Evolutionary conservation across 768 basidiomycete genomes (phyloP).

Genomic region (Russula lepida): DNA sequence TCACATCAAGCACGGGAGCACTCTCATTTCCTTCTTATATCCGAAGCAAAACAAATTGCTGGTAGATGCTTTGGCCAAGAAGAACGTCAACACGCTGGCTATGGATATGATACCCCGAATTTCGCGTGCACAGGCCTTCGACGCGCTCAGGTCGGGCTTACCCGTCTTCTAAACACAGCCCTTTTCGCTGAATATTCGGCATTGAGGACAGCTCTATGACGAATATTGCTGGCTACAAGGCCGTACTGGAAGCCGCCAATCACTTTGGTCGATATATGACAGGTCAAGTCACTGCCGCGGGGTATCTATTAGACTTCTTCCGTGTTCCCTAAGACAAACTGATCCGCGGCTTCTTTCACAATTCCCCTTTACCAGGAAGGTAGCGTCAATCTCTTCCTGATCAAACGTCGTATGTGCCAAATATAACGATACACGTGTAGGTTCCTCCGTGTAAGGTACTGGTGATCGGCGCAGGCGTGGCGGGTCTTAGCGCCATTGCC

Average conservation of each 20-base stretch:
- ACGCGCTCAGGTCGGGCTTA: constrained; percentile 61
- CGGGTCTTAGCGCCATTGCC: constrained; percentile 80
- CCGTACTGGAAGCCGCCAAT: constrained; percentile 83
- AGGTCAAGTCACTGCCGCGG: constrained; percentile 86
- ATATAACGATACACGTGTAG: constrained; percentile 30
- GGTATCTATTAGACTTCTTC: constrained; percentile 40
- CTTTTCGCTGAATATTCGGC: not conserved
- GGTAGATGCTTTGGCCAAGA: constrained; percentile 59
- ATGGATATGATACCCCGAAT: constrained; percentile 94
- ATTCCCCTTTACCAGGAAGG: constrained; percentile 33
- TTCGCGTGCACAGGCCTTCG: constrained; percentile 84
- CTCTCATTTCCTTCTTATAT: constrained; percentile 77
- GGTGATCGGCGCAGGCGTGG: constrained; percentile 84
- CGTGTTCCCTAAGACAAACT: not conserved
- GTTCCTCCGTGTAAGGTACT: constrained; percentile 83
- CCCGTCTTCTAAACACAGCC: not conserved
- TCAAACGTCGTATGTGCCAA: not conserved
- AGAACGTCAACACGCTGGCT: constrained; percentile 66
- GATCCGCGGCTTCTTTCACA: not conserved
- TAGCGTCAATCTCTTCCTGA: constrained; percentile 19
- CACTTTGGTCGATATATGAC: constrained; percentile 85
- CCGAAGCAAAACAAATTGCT: constrained; percentile 72
- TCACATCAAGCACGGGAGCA: constrained; percentile 61
- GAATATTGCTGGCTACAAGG: constrained; percentile 92
- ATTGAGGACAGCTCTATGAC: constrained; percentile 66